Base-by-base conservation (phyloP, 345 rosid species). In the Salix exigua region DNA sequence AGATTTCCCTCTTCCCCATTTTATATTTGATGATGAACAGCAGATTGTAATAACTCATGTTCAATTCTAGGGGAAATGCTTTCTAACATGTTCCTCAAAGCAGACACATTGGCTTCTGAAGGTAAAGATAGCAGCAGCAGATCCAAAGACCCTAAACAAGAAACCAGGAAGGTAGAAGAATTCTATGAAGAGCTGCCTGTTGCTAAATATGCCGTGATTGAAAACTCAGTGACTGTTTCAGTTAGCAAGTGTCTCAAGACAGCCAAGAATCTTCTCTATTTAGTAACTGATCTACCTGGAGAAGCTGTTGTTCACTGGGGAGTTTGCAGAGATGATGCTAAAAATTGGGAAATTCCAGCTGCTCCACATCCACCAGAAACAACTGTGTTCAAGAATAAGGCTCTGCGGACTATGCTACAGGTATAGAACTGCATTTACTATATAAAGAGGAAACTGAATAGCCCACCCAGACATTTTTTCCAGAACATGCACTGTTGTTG, bases 251-350 rank as follows among this genome's bases (percentile, higher is more conserved):
- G 98, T 76, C 83, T 88, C 25, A 84, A 89, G 83, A 88, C 90
- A 62, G 86, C 84, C 53, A 93, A 86, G 81, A 87, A 83, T 86
- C 81, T 91, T 72, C 75, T 93, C 48, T 80, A 75, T 70, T 75
- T 95, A 75, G 98, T 91, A 75, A 91, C 94, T 71, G 97, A 93
- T 89, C 78, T 93, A 62, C 89, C 90, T 38, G 98, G 89, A 87
- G 90, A 91, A 83, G 94, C 91, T 73, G 75, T 87, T 84, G 90
- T 91, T 78, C 99, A 95, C 87, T 95, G 99, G 99, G 99, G 99
- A 77, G 92, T 91, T 83, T 93, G 96, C 88, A 93, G 88, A 88
- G 90, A 85, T 79, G 90, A 83, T 71, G 71, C 82, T 48, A 90
- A 83, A 87, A 85, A 77, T 42, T 95, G 99, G 98, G 96, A 90